A percentile compares a stretch with the other conserved stretches of the same genome.
Conservation (phyloP, 768 basidiomycete genomes). For the Mycena rebaudengoi region DNA sequence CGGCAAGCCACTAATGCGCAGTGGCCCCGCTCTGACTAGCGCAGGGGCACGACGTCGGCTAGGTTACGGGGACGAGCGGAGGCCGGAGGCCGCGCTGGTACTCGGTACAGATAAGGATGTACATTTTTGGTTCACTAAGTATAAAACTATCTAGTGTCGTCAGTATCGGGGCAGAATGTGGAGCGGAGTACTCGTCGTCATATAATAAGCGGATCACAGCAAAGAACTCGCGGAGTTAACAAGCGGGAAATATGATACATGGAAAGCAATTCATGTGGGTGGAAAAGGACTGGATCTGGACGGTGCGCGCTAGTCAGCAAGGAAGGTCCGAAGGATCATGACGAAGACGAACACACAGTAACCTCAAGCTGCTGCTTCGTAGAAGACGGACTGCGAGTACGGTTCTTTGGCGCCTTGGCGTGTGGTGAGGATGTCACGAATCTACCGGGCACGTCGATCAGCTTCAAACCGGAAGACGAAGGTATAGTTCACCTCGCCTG, state of each 20-base stretch:
- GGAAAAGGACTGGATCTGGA: slow-evolving; percentile 1
- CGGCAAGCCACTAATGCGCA: background rate
- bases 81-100: no score
- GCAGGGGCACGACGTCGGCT: background rate
- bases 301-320: background rate
- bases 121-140: no score
- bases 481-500: slow-evolving; percentile 64
- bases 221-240: background rate
- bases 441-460: slow-evolving; percentile 49
- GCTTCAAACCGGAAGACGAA: background rate
- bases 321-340: background rate
- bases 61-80: no score
- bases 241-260: background rate
- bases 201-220: background rate
- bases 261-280: background rate
- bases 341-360: background rate
- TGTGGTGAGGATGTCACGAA: slow-evolving; percentile 80
- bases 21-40: no score
- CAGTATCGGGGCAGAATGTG: no score
- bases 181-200: background rate
- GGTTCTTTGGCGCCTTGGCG: slow-evolving; percentile 66
- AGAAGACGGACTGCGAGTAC: slow-evolving; percentile 72
- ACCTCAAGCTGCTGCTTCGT: slow-evolving; percentile 51
- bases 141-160: no score
- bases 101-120: no score